Base-by-base conservation (phyloP, 208 protist genomes). In the Naegleria lovaniensis region DNA sequence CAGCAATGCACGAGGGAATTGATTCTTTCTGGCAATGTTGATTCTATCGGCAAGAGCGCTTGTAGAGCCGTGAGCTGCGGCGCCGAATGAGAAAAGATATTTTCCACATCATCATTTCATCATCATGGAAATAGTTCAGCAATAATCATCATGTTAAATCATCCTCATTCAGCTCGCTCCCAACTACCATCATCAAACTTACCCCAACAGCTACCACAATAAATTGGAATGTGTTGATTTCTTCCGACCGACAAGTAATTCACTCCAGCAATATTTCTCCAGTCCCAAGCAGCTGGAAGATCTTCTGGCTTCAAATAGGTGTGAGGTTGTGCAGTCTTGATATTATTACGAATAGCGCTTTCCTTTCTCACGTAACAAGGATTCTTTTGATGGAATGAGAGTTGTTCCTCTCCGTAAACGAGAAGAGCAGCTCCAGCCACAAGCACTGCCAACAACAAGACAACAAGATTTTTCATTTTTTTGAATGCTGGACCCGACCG, bases 151-250 rank as follows among this genome's bases (percentile, higher is more conserved):
- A 67, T 25, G 19, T 25, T 25, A 19, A 67, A 19, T 25, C 15
- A 19, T 25, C 19, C 15, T 25, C 55, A 19, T 25, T 67, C 19
- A 67, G 55, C 55, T 76, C 29, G 0, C 2, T 33, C 25, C 1
- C 43, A 48, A 48, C 43, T 48, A 48, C 43, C 43, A 48, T n/a
- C 15, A 58, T 58, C 15, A 67, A 67, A 67, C 55, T 29, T 67
- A 67, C 55, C 55, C 93, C 91, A 94, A 76, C 91, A 94, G 15
- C 19, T 90, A 52, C 88, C 93, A 90, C 94, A 95, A 90, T 95
- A 95, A 91, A 94, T 91, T 89, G 94, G 94, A 41, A 95, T 93
- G 92, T 96, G 94, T 91, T 96, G 94, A 92, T 96, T 96, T 59
- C 92, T 79, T 39, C 36, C 87, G 40, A 55, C 79, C 6, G 93